These are phyloP conservation scores for Niveomyces coronatus DNA, from an alignment of 2,329 filamentous ascomycete species.

Conservation along the genomic window DNA sequence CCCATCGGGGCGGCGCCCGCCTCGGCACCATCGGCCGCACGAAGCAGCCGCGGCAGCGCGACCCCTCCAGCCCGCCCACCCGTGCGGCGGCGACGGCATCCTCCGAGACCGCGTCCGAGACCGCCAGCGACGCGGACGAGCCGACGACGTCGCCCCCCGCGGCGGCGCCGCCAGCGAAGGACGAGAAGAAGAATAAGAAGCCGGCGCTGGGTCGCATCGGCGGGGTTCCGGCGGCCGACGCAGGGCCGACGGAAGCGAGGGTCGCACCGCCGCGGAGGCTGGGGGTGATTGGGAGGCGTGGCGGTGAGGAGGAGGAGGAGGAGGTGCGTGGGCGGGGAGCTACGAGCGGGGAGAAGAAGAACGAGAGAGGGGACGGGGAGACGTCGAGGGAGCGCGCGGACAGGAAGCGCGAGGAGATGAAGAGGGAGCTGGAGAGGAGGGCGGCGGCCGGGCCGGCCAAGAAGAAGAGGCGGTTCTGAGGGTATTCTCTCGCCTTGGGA, in stretches of 20 bases:
- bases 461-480: constrained; percentile 46
- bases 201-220: constrained; percentile 33
- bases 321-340: constrained; percentile 14
- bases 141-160: constrained; percentile 10
- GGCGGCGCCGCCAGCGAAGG: constrained; percentile 15
- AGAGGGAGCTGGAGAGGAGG: constrained; percentile 44
- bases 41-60: constrained; percentile 14
- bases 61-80: constrained; percentile 13
- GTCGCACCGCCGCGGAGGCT: constrained; percentile 14
- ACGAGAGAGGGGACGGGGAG: constrained; percentile 26
- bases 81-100: constrained; percentile 9
- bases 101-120: constrained; percentile 32
- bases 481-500: neutral
- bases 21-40: constrained; percentile 28
- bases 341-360: constrained; percentile 14
- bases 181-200: constrained; percentile 21
- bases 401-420: constrained; percentile 39
- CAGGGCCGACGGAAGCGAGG: constrained; percentile 4
- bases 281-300: constrained; percentile 26
- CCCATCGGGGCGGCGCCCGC: constrained; percentile 14
- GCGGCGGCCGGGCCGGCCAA: constrained; percentile 38
- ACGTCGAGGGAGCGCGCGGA: constrained; percentile 37
- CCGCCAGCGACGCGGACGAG: constrained; percentile 22
- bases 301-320: constrained; percentile 12
- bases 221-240: constrained; percentile 4